Evolutionary conservation across 106 monocot species (phyloP), one percentile per base, ranked within the genome.

Genomic region (Platanthera zijinensis): DNA sequence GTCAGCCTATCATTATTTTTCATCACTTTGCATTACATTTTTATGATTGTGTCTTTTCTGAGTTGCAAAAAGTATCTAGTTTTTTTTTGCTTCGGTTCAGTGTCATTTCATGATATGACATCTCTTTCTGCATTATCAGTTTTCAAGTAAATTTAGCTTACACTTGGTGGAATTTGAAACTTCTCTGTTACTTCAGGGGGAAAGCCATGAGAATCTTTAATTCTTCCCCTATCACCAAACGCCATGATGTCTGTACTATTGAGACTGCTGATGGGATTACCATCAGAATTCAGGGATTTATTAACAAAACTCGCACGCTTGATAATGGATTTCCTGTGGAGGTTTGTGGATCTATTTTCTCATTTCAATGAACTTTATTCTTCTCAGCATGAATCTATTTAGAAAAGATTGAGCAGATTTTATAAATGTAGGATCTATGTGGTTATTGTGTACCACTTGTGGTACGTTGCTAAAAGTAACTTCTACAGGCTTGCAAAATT

Each of bases 181-280:
- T 10, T 30, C 11, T 15, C 0, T 70, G 47, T 70, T 48, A 13
- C 12, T 70, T 70, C 64, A 76, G 76, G 17, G 64, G 52, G n/a
- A 45, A 76, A 39, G 76, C 52, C 11, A 76, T 45, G 51, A 77
- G 77, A 77, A 6, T 52, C 17, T 77, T 77, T 52, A 62, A 51
- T 30, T 77, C 77, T 51, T 57, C 77, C 32, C 68, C 77, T 6
- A 77, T 77, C n/a, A 51, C 52, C 8, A 69, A 28, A 68, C 77
- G 77, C 3, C 15, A 51, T 15, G 68, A 77, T 51, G 77, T 68
- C 5, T 77, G 30, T 17, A 77, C 77, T 14, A 25, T 77, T 46
- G 68, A 77, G 68, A 69, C 77, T 15, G 67, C 51, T 28, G 77
- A 77, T 69, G 77, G 77, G 52, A 69, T 77, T 28, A 77, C 77